Evolutionary conservation across 208 protist genomes (phyloP).

Genomic region (Jaenimonas drosophilae): DNA sequence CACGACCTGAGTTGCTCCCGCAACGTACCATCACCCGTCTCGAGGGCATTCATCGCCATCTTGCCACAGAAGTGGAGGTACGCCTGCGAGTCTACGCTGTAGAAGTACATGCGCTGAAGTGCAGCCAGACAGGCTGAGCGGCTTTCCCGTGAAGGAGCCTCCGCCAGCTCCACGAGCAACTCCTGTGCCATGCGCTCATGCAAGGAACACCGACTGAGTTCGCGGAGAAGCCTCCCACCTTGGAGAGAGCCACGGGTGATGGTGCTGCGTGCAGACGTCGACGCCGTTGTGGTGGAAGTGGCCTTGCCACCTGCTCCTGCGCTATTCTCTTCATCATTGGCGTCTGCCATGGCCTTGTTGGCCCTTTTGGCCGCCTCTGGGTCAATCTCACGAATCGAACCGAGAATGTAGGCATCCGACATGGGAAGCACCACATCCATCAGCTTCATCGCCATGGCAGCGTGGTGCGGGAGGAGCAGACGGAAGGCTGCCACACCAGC

Average conservation of each 20-base stretch:
- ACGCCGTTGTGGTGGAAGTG: slow-evolving; percentile 2
- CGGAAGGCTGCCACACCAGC: slow-evolving; percentile 51
- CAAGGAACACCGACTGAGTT: slow-evolving; percentile 77
- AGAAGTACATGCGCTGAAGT: slow-evolving; percentile 82
- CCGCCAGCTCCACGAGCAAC: slow-evolving; percentile 52
- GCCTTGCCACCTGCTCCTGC: slow-evolving; percentile 3
- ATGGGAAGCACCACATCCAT: slow-evolving; percentile 49
- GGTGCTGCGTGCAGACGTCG: slow-evolving; percentile 15
- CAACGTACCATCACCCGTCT: not conserved
- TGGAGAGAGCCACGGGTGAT: slow-evolving; percentile 60
- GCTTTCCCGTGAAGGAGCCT: slow-evolving; percentile 16
- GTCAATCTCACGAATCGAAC: slow-evolving; percentile 78
- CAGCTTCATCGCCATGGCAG: slow-evolving; percentile 18
- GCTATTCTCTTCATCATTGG: slow-evolving; percentile 7
- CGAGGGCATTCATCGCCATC: slow-evolving; percentile 10
- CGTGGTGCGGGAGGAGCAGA: slow-evolving; percentile 32
- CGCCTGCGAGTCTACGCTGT: slow-evolving; percentile 60
- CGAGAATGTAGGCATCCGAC: slow-evolving; percentile 68
- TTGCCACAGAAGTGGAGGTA: slow-evolving; percentile 38
- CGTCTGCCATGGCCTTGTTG: slow-evolving; percentile 8
- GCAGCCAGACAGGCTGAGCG: slow-evolving; percentile 41
- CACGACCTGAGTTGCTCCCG: slow-evolving; percentile 24
- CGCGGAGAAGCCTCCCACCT: slow-evolving; percentile 57
- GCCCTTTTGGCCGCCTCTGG: slow-evolving; percentile 36
- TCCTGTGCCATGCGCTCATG: slow-evolving; percentile 71